phyloP scores from a whole-genome alignment of 768 basidiomycete species.

The Tricholoma hemisulphureum region DNA sequence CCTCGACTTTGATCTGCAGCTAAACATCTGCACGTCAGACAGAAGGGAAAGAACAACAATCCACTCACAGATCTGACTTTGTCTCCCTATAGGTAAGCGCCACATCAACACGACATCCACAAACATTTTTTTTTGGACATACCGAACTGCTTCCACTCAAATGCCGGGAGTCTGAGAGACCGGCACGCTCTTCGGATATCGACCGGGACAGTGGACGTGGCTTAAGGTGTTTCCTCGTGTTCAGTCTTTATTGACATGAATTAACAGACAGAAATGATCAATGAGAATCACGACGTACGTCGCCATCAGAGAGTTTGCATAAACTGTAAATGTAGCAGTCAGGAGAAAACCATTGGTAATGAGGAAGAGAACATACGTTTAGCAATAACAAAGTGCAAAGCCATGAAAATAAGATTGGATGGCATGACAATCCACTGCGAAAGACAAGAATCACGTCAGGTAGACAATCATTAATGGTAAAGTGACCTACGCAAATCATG shows the following conservation, averaged over 20 bases:
- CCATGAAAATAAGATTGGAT: constrained; percentile 51
- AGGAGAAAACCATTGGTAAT: not conserved
- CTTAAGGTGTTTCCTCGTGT: constrained; percentile 30
- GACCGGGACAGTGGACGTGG: not conserved
- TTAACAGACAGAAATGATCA: not conserved
- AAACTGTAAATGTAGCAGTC: constrained; percentile 29
- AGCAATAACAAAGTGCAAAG: constrained; percentile 51
- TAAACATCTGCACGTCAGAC: not conserved
- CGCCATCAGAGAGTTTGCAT: constrained; percentile 51
- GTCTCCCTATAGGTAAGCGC: not conserved
- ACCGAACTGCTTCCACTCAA: not conserved
- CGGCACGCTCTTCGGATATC: not conserved
- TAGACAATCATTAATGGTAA: not conserved
- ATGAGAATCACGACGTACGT: constrained; percentile 32
- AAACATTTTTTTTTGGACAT: not conserved
- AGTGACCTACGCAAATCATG: constrained; percentile 44
- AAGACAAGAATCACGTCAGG: not conserved
- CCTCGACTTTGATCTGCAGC: constrained; percentile 15
- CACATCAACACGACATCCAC: not conserved
- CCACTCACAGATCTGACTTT: not conserved
- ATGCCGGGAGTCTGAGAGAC: not conserved
- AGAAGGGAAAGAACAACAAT: not conserved
- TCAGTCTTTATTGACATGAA: constrained; percentile 25
- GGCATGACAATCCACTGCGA: constrained; percentile 49
- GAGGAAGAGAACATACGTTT: constrained; percentile 36